Evolutionary conservation across 2,329 filamentous ascomycete species (phyloP).

Genomic region (Stemphylium lycopersici): DNA sequence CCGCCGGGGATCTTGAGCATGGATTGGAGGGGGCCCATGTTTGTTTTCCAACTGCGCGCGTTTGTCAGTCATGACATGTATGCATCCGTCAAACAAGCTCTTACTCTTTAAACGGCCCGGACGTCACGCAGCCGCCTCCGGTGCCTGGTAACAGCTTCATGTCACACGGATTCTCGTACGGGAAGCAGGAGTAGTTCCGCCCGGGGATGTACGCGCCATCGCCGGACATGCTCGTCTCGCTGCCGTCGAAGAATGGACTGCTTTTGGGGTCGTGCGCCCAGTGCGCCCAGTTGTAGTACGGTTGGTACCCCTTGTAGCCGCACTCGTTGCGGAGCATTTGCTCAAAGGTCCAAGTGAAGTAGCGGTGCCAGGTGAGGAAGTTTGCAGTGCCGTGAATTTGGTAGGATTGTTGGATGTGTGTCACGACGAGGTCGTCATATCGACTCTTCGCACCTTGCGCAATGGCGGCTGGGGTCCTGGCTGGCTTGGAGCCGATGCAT

Average conservation of each 20-base stretch:
- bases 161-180: conserved; percentile 9
- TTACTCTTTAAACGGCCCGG: conserved; percentile 58
- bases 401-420: conserved; percentile 40
- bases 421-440: conserved; percentile 43
- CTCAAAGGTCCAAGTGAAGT: conserved; percentile 51
- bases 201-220: conserved; percentile 49
- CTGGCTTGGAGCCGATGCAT: conserved; percentile 29
- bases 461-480: conserved; percentile 27
- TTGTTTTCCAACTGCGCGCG: conserved; percentile 39
- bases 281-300: conserved; percentile 61
- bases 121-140: conserved; percentile 62
- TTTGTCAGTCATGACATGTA: neutral
- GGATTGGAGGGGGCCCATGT: conserved; percentile 56
- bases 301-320: conserved; percentile 49
- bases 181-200: conserved; percentile 37
- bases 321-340: conserved; percentile 50
- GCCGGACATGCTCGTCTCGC: conserved; percentile 53
- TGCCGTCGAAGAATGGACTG: conserved; percentile 63
- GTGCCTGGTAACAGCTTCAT: conserved; percentile 44
- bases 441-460: conserved; percentile 36
- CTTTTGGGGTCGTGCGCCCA: conserved; percentile 52
- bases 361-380: conserved; percentile 50
- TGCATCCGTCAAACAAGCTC: too few relatives aligned
- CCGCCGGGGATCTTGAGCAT: conserved; percentile 33
- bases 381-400: conserved; percentile 40